Evolutionary conservation across 768 basidiomycete genomes (phyloP), one percentile per base, ranked within the genome.

Genomic region (Mycena maculata): DNA sequence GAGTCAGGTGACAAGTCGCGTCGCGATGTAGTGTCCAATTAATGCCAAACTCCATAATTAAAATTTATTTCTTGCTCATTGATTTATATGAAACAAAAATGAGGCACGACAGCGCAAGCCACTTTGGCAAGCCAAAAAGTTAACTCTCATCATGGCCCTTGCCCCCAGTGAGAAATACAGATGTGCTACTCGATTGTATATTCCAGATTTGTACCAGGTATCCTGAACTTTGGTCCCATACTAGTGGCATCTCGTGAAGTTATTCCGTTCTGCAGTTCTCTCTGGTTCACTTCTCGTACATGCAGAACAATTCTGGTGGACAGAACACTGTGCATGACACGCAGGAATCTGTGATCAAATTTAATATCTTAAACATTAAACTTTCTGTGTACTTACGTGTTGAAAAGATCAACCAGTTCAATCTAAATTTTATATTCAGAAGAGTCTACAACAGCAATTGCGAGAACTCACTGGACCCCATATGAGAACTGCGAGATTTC

Each of bases 321-420:
- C 10, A 49, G 49, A n/a, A 60, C 39, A 41, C 65, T 71, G 36
- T 76, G 75, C 68, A 72, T 73, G 11, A 76, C 75, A 8, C 75
- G 67, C 23, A 74, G 72, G 49, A 76, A 74, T 13, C 74, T 75
- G 53, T 5, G 33, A 36, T 2, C 13, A 20, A n/a, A 22, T 13
- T 52, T 25, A 31, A 22, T 11, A 39, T 25, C 18, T 2, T 22
- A 27, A 2, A 5, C 38, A 39, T 2, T 1, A 39, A 27, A n/a
- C n/a, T 25, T n/a, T 38, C 12, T 27, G 36, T 20, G 8, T 9
- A 39, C 55, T 18, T 57, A 57, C 55, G 55, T 57, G 41, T 28
- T 57, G 6, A 57, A 31, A 23, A 57, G 42, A 44, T 57, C 55
- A n/a, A 57, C 55, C 41, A 57, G 41, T 36, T 57, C 55, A 13